Evolutionary conservation across 345 rosid genomes (phyloP).

Genomic region (Gossypium sturtianum): DNA sequence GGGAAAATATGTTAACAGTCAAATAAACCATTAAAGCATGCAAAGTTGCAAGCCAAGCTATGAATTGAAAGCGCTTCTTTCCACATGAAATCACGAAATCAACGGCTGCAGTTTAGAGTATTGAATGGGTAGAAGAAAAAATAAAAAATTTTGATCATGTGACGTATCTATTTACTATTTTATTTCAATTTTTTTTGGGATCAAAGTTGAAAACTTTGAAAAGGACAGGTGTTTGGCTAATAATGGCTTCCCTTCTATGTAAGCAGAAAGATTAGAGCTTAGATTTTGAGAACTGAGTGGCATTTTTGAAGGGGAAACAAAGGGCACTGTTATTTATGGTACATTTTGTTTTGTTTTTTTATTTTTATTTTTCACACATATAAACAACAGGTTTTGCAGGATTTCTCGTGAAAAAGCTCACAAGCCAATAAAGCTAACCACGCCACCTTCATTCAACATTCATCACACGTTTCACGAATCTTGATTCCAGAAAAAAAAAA

Average conservation of each 20-base stretch:
- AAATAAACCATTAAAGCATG: too few relatives aligned
- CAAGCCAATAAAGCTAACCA: conserved; percentile 28
- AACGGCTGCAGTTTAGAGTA: too few relatives aligned
- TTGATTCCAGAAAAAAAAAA: background rate
- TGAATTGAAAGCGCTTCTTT: background rate
- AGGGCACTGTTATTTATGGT: background rate
- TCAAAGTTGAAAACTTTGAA: conserved; percentile 17
- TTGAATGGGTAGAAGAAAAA: too few relatives aligned
- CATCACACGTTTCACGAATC: conserved; percentile 31
- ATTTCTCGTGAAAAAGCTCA: conserved; percentile 43
- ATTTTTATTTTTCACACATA: background rate
- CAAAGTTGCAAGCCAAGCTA: background rate
- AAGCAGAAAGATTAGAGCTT: conserved; percentile 21
- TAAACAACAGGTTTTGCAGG: conserved; percentile 12
- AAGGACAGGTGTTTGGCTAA: conserved; percentile 24
- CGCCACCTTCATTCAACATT: conserved; percentile 28
- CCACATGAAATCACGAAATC: too few relatives aligned
- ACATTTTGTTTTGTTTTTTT: background rate
- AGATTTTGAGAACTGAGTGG: background rate
- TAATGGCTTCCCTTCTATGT: background rate
- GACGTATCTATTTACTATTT: background rate
- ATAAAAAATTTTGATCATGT: background rate
- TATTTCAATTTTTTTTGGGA: background rate
- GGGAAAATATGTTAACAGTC: background rate
- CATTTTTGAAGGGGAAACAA: conserved; percentile 3